Percentiles rank a stretch among this genome's conserved stretches.
These are phyloP conservation scores for Trichophyton verrucosum DNA, from an alignment of 2,329 filamentous ascomycete species.

Conservation along the genomic window DNA sequence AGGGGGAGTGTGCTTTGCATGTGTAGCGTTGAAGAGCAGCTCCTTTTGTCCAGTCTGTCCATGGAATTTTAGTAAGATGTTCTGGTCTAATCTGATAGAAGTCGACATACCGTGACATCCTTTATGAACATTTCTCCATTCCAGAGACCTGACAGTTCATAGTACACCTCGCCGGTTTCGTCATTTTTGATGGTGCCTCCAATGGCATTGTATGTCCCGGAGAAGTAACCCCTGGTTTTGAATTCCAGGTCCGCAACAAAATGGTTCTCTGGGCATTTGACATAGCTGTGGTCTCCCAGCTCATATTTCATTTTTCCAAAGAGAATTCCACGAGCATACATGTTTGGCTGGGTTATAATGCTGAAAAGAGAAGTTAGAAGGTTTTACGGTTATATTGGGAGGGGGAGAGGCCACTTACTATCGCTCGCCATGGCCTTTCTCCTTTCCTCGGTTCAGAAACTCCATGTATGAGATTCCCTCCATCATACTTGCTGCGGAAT, in stretches of 20 bases:
- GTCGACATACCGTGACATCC: constrained; percentile 53
- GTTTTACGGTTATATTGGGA: neutral
- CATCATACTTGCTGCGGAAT: constrained; percentile 97
- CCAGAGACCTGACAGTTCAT: constrained; percentile 85
- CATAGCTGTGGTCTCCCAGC: constrained; percentile 87
- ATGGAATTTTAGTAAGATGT: neutral
- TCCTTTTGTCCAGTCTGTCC: constrained; percentile 73
- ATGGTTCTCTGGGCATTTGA: constrained; percentile 78
- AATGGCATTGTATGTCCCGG: constrained; percentile 92
- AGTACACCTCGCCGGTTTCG: constrained; percentile 73
- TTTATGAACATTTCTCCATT: constrained; percentile 91
- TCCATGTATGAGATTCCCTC: constrained; percentile 84
- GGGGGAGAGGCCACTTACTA: constrained; percentile 52
- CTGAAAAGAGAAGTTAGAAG: constrained; percentile 32
- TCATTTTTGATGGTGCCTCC: constrained; percentile 83
- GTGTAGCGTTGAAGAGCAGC: constrained; percentile 74
- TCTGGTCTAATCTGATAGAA: neutral
- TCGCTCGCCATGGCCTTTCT: constrained; percentile 56
- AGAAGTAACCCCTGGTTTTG: constrained; percentile 96
- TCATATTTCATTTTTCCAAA: constrained; percentile 99
- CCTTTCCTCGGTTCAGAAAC: constrained; percentile 62
- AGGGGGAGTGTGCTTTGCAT: constrained; percentile 64
- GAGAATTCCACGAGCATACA: constrained; percentile 93
- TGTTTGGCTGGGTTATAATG: constrained; percentile 92
- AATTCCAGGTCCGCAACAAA: constrained; percentile 89